Percentiles rank a stretch among this genome's conserved stretches.
phyloP scores from a whole-genome alignment of 495 filamentous ascomycete genomes.

The Friedmanniomyces simplex region DNA sequence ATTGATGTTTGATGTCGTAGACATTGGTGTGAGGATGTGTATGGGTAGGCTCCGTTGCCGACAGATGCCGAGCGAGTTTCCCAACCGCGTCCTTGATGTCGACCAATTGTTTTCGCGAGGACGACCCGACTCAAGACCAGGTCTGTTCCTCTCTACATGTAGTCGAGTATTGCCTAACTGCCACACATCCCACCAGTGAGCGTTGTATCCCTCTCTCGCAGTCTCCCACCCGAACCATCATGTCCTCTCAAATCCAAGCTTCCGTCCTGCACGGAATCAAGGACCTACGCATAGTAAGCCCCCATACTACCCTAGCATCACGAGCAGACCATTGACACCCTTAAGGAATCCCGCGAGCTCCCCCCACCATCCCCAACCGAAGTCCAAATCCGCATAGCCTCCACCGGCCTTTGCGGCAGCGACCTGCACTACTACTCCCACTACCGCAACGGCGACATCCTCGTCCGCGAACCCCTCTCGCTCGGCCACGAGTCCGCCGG shows the following conservation, averaged over 20 bases:
- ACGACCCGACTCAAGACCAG: background rate
- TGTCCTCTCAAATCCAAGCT: slow-evolving; percentile 24
- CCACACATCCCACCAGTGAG: background rate
- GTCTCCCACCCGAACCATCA: background rate
- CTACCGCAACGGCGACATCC: slow-evolving; percentile 56
- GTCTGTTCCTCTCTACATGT: background rate
- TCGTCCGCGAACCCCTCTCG: slow-evolving; percentile 51
- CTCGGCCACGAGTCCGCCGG: slow-evolving; percentile 55
- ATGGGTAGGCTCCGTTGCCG: background rate
- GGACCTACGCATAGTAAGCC: slow-evolving; percentile 32
- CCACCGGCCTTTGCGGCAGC: slow-evolving; percentile 53
- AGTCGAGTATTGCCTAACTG: background rate
- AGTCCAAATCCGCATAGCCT: slow-evolving; percentile 46
- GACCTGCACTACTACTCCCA: slow-evolving; percentile 61
- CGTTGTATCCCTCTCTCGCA: background rate
- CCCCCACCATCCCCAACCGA: slow-evolving; percentile 37
- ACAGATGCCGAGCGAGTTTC: background rate
- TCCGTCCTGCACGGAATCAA: slow-evolving; percentile 35
- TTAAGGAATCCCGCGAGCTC: slow-evolving; percentile 41
- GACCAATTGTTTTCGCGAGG: background rate
- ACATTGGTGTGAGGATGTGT: background rate
- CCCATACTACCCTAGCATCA: background rate
- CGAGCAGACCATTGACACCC: background rate
- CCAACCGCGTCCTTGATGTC: background rate
- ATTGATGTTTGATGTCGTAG: background rate